phyloP scores from a whole-genome alignment of 2,329 filamentous ascomycete species.

The Neodidymelliopsis sp. region DNA sequence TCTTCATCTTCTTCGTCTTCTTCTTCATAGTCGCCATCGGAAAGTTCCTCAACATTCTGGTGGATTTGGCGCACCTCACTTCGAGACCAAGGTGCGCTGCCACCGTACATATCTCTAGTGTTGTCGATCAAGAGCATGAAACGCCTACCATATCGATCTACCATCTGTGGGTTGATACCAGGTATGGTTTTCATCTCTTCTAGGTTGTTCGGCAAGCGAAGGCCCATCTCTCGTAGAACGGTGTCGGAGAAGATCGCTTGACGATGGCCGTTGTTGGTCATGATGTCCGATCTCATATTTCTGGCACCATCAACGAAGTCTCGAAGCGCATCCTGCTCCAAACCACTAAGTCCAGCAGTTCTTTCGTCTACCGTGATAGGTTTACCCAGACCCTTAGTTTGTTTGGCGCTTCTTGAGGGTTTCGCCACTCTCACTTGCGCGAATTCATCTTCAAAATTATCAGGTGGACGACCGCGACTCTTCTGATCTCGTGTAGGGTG shows the following conservation, averaged over 20 bases:
- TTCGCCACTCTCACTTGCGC: conserved; percentile 47
- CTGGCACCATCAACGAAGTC: conserved; percentile 71
- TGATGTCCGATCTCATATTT: conserved; percentile 65
- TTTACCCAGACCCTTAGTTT: conserved; percentile 56
- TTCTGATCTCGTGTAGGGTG: conserved; percentile 27
- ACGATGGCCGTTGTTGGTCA: conserved; percentile 65
- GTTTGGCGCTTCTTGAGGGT: conserved; percentile 46
- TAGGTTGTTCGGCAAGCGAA: conserved; percentile 69
- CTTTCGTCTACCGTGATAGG: conserved; percentile 67
- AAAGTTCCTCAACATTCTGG: conserved; percentile 38
- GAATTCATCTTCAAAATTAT: conserved; percentile 54
- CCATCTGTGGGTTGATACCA: conserved; percentile 68
- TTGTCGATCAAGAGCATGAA: conserved; percentile 66
- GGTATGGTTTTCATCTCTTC: conserved; percentile 70
- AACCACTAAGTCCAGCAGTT: conserved; percentile 62
- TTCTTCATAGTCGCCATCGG: conserved; percentile 47
- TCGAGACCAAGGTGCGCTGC: conserved; percentile 24
- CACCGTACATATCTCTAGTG: conserved; percentile 37
- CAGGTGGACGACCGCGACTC: conserved; percentile 46
- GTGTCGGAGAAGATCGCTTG: conserved; percentile 71
- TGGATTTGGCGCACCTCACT: conserved; percentile 20
- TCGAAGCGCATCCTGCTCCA: conserved; percentile 70
- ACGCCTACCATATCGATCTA: conserved; percentile 65
- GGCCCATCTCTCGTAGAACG: conserved; percentile 76
- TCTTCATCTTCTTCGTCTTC: conserved; percentile 51